These are phyloP conservation scores for Microcyclospora tardicrescens DNA, from an alignment of 2,329 filamentous ascomycete species.

Conservation along the genomic window DNA sequence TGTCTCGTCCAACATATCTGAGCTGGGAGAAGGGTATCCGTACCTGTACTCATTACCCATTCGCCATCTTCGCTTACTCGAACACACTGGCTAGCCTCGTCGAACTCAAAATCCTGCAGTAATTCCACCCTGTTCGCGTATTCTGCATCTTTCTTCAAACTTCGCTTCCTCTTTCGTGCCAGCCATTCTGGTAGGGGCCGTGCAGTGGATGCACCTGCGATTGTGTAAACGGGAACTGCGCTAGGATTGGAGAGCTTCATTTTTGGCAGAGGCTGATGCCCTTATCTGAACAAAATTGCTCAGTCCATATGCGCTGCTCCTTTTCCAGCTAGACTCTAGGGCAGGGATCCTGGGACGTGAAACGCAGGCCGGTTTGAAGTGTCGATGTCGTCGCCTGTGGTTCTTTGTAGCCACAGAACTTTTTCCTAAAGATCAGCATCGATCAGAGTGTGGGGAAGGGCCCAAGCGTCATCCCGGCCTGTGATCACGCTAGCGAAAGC, in stretches of 20 bases:
- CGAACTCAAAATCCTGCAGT: slow-evolving; percentile 94
- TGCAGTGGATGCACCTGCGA: slow-evolving; percentile 79
- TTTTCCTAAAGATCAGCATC: not conserved
- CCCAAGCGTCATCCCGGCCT: too few relatives aligned
- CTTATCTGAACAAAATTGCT: not conserved
- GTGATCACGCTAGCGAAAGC: too few relatives aligned
- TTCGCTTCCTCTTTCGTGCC: slow-evolving; percentile 74
- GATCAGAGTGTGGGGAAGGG: not conserved
- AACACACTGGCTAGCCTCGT: slow-evolving; percentile 85
- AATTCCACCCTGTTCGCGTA: slow-evolving; percentile 90
- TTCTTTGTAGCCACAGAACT: not conserved
- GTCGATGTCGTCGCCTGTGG: too few relatives aligned
- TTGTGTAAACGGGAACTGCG: slow-evolving; percentile 81
- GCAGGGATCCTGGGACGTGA: too few relatives aligned
- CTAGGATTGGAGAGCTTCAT: slow-evolving; percentile 80
- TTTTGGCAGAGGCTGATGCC: not conserved
- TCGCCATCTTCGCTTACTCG: slow-evolving; percentile 88
- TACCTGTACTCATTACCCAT: slow-evolving; percentile 91
- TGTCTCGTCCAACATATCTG: not conserved
- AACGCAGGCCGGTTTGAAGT: too few relatives aligned
- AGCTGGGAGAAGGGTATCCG: not conserved
- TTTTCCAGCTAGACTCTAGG: too few relatives aligned
- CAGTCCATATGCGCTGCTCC: too few relatives aligned
- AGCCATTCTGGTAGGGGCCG: slow-evolving; percentile 92
- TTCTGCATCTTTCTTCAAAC: slow-evolving; percentile 81